Evolutionary conservation across 176 grass and related monocot genomes (phyloP), one percentile per base, ranked within the genome.

Genomic region (Carex parvula): DNA sequence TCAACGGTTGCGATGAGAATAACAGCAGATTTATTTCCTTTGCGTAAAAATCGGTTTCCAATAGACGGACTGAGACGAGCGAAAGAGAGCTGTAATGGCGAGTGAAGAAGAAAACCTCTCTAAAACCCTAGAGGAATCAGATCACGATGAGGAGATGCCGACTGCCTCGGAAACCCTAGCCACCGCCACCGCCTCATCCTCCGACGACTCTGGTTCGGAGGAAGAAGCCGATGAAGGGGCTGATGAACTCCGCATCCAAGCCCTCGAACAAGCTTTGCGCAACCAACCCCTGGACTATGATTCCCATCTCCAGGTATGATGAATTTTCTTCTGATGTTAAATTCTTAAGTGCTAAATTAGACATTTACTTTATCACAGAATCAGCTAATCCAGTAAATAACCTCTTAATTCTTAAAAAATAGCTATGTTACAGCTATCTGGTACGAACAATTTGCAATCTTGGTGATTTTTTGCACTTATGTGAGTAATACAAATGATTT

Each of bases 271-370:
- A 60, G 37, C 91, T 33, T 86, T 95, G 17, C 87, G 80, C 63
- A 87, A 89, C 83, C 91, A 94, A 63, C 91, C 91, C 29, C 84
- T 88, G 26, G 85, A 95, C 63, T 99, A 99, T 84, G 93, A 89
- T 21, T 84, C 88, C 3, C 87, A 90, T 86, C 87, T 90, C 54
- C 86, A 99, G 96, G 96, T 99, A 50, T 50, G 2, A 1, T 50
- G 2, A 50, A 3, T 50, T 11, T 50, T 50, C 10, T 50, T 12
- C 46, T 50, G 46, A 50, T 50, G 8, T 48, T 48, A 50, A 9
- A 50, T 50, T 50, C 9, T 11, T 12, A 11, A 11, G 46, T 50
- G 46, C 46, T 48, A 0, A n/a, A 50, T 50, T 50, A 11, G 9
- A 50, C 46, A 50, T 50, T 12, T 50, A 50, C 46, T 50, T 12